phyloP scores from a whole-genome alignment of 2,329 filamentous ascomycete species.

The Fusarium pilosicola region DNA sequence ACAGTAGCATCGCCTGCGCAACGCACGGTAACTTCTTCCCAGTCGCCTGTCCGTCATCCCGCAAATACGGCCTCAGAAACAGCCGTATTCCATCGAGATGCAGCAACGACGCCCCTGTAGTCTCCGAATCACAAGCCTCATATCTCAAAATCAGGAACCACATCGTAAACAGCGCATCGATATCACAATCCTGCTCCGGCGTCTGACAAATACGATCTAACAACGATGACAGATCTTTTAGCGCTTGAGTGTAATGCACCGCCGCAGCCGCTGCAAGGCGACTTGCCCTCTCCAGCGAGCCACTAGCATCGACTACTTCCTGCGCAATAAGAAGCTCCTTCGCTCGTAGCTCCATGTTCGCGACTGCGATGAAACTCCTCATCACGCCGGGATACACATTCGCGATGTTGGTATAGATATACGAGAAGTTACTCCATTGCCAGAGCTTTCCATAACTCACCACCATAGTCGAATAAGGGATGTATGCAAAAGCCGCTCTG shows the following conservation, averaged over 20 bases:
- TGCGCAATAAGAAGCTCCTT: conserved; percentile 16
- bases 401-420: conserved; percentile 30
- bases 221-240: conserved; percentile 35
- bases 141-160: conserved; percentile 38
- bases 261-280: conserved; percentile 12
- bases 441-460: conserved; percentile 35
- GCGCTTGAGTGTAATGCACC: conserved; percentile 22
- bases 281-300: conserved; percentile 1
- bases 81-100: conserved; percentile 35
- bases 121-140: conserved; percentile 31
- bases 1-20: conserved; percentile 32
- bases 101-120: conserved; percentile 17
- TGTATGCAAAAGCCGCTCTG: conserved; percentile 23
- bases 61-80: conserved; percentile 27
- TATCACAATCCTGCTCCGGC: conserved; percentile 1
- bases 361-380: conserved; percentile 37
- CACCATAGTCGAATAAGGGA: conserved; percentile 31
- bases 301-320: neutral
- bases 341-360: conserved; percentile 32
- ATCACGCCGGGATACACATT: conserved; percentile 36
- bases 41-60: neutral
- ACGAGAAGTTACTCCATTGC: conserved; percentile 39
- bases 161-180: conserved; percentile 37
- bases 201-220: conserved; percentile 25
- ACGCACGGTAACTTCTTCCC: conserved; percentile 18